These are phyloP conservation scores for Hydnum rufescens DNA, from an alignment of 768 basidiomycete genomes.

Conservation along the genomic window DNA sequence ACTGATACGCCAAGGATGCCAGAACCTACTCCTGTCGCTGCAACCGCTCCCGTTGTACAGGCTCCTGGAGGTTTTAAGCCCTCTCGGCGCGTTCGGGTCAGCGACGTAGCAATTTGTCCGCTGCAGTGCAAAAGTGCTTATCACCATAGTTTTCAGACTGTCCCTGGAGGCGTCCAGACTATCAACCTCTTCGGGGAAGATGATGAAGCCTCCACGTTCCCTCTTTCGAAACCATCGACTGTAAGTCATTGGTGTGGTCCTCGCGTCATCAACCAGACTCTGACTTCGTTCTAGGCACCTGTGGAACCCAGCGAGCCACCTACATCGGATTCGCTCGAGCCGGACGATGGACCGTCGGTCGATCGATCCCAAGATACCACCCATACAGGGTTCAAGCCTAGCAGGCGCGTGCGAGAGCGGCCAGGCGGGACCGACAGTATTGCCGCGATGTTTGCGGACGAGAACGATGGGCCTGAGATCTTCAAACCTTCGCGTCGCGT, in stretches of 20 bases:
- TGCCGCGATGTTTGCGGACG: neutral
- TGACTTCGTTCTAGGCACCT: conserved; percentile 1
- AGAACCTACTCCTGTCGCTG: neutral
- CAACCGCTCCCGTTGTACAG: neutral
- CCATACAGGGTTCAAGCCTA: conserved; percentile 2
- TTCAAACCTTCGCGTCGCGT: conserved; percentile 40
- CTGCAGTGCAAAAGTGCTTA: neutral
- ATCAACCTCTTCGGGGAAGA: conserved; percentile 8
- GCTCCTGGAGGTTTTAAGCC: conserved; percentile 10
- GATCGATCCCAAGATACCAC: neutral
- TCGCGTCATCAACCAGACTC: neutral
- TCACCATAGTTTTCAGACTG: neutral
- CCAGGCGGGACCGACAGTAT: neutral
- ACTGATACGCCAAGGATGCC: too few species aligned
- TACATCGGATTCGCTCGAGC: neutral
- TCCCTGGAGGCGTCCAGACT: conserved; percentile 6
- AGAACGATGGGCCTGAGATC: neutral
- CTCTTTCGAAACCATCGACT: neutral
- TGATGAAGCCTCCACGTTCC: conserved; percentile 4
- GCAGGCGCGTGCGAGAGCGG: neutral
- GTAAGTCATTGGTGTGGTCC: neutral
- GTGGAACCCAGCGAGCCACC: neutral
- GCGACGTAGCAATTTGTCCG: conserved; percentile 3
- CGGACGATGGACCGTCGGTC: neutral
- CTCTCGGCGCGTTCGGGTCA: conserved; percentile 11